Evolutionary conservation across 1,284 basidiomycete species (phyloP).

Genomic region (Polyporus tsugae): DNA sequence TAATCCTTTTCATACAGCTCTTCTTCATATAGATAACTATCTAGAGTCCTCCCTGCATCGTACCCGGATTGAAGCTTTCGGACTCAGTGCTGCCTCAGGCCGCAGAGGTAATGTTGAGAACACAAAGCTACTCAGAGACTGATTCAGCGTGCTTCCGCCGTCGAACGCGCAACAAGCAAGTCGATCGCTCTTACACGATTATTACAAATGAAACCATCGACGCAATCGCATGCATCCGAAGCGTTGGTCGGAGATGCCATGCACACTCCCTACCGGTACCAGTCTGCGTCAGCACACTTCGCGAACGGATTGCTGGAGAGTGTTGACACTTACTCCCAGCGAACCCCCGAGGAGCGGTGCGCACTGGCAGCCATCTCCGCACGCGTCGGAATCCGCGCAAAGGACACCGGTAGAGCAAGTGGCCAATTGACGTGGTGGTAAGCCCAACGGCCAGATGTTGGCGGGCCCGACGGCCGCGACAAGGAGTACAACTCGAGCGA

Average conservation of each 20-base stretch:
- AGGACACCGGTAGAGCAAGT: slow-evolving; percentile 1
- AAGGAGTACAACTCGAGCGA: not conserved
- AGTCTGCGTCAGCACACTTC: not conserved
- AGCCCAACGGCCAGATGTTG: not conserved
- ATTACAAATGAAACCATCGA: not conserved
- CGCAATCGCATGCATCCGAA: not conserved
- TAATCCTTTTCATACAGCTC: not conserved
- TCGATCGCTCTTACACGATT: not conserved
- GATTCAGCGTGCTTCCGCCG: not conserved
- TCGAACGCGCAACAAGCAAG: not conserved
- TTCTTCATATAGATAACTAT: not conserved
- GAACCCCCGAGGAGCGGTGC: slow-evolving; percentile 1
- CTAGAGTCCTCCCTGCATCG: not conserved
- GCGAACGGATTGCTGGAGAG: not conserved
- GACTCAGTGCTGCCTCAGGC: not conserved
- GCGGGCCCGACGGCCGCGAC: not conserved
- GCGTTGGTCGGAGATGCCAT: not conserved
- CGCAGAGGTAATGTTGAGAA: not conserved
- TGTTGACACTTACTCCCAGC: not conserved
- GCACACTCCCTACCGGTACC: not conserved
- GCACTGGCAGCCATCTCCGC: slow-evolving; percentile 7
- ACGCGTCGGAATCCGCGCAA: not conserved
- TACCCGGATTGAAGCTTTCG: not conserved
- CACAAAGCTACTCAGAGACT: not conserved
- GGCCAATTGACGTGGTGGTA: not conserved